These are phyloP conservation scores for Pisolithus orientalis DNA, from an alignment of 768 basidiomycete genomes.

Conservation along the genomic window DNA sequence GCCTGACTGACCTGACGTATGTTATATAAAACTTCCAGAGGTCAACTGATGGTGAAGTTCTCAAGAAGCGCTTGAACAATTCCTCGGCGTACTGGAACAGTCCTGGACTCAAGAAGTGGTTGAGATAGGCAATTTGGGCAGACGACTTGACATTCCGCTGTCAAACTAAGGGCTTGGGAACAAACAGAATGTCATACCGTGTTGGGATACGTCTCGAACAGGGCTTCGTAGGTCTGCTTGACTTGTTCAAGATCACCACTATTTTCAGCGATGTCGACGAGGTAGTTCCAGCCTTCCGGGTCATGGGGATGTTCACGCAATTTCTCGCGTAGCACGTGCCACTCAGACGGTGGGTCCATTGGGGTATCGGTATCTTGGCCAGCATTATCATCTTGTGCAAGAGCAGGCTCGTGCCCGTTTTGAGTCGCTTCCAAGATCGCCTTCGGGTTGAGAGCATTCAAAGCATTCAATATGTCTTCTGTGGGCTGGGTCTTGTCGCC, in stretches of 20 bases:
- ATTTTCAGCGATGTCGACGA: slow-evolving; percentile 72
- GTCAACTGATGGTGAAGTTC: slow-evolving; percentile 80
- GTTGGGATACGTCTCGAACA: slow-evolving; percentile 85
- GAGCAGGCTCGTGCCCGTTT: slow-evolving; percentile 23
- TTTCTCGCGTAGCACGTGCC: slow-evolving; percentile 55
- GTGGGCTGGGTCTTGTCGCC: slow-evolving; percentile 30
- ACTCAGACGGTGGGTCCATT: slow-evolving; percentile 50
- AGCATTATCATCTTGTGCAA: slow-evolving; percentile 16
- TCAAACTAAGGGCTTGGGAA: slow-evolving; percentile 19
- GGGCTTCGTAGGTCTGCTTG: slow-evolving; percentile 72
- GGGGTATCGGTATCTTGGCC: slow-evolving; percentile 17
- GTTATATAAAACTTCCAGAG: slow-evolving; percentile 91
- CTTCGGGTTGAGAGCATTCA: slow-evolving; percentile 30
- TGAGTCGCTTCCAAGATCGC: slow-evolving; percentile 14
- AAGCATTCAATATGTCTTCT: slow-evolving; percentile 32
- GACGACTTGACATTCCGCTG: slow-evolving; percentile 47
- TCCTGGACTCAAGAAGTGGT: slow-evolving; percentile 61
- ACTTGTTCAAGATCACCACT: slow-evolving; percentile 76
- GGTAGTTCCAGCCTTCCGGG: slow-evolving; percentile 70
- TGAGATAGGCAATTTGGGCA: slow-evolving; percentile 81
- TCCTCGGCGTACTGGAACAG: slow-evolving; percentile 75
- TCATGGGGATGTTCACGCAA: slow-evolving; percentile 66
- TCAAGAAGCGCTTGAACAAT: slow-evolving; percentile 85
- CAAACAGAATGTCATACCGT: slow-evolving; percentile 57
- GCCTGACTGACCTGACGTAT: slow-evolving; percentile 72